These are phyloP conservation scores for Santalum album DNA, from an alignment of 164 flowering plant genomes.

Conservation along the genomic window DNA sequence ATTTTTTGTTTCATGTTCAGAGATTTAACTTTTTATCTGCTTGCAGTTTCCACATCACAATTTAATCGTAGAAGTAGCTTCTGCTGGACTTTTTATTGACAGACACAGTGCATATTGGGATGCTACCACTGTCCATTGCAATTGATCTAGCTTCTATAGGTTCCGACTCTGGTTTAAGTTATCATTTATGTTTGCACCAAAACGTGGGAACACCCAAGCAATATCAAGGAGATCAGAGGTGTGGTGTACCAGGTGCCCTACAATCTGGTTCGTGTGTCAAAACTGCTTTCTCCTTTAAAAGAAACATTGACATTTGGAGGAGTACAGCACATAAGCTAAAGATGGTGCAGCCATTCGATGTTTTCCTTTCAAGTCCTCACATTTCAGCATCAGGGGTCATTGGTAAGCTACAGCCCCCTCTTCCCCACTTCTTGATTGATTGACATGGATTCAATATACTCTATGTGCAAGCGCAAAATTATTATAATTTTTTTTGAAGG, in stretches of 20 bases:
- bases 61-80: slow-evolving; percentile 56
- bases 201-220: slow-evolving; percentile 41
- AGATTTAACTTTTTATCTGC: background rate
- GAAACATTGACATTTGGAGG: slow-evolving; percentile 63
- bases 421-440: background rate
- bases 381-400: slow-evolving; percentile 56
- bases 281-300: slow-evolving; percentile 52
- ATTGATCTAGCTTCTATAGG: slow-evolving; percentile 65
- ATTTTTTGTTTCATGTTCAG: too few relatives aligned
- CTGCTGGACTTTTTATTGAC: slow-evolving; percentile 75
- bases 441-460: too few relatives aligned
- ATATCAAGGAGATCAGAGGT: slow-evolving; percentile 24
- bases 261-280: slow-evolving; percentile 56
- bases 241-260: slow-evolving; percentile 33
- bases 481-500: too few relatives aligned
- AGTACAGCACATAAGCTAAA: slow-evolving; percentile 53
- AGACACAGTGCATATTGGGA: slow-evolving; percentile 69
- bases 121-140: slow-evolving; percentile 57
- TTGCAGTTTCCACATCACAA: slow-evolving; percentile 74
- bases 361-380: slow-evolving; percentile 71
- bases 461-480: too few relatives aligned
- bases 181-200: slow-evolving; percentile 52
- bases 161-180: slow-evolving; percentile 59
- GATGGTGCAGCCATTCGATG: slow-evolving; percentile 73
- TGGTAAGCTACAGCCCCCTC: slow-evolving; percentile 35